These are phyloP conservation scores for Diplotaxis tenuifolia DNA, from an alignment of 345 rosid species.

Conservation along the genomic window DNA sequence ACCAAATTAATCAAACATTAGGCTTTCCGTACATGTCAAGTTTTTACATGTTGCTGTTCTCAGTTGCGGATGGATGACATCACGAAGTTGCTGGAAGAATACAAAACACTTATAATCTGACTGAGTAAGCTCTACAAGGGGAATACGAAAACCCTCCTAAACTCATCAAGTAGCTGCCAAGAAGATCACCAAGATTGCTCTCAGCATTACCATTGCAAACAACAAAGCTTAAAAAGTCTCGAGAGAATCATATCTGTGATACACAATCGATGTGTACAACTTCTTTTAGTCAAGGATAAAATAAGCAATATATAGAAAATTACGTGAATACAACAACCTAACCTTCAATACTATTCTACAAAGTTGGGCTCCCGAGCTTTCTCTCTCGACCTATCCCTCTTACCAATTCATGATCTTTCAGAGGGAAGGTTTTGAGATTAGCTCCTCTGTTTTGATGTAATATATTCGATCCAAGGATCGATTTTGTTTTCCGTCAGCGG, in stretches of 20 bases:
- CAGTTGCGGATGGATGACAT: conserved; percentile 83
- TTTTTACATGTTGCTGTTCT: conserved; percentile 24
- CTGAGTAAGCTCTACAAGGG: conserved; percentile 25
- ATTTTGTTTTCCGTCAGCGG: too few relatives aligned
- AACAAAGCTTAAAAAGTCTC: conserved; percentile 6
- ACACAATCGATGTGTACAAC: background rate
- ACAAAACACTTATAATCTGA: conserved; percentile 48
- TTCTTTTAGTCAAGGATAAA: background rate
- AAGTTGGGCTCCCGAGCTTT: too few relatives aligned
- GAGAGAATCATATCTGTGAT: conserved; percentile 11
- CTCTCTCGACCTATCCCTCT: too few relatives aligned
- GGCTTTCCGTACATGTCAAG: background rate
- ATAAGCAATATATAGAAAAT: too few relatives aligned
- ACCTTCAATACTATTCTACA: too few relatives aligned
- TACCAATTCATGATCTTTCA: too few relatives aligned
- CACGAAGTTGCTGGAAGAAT: conserved; percentile 74
- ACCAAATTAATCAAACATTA: background rate
- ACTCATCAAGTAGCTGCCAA: conserved; percentile 56
- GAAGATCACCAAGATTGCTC: conserved; percentile 13
- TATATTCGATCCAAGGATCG: too few relatives aligned
- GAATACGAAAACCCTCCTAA: background rate
- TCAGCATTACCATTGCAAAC: background rate
- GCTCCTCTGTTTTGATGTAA: too few relatives aligned
- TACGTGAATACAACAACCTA: too few relatives aligned
- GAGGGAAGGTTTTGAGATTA: too few relatives aligned